phyloP scores from a whole-genome alignment of 148 eudicot species.

The Nyssa sinensis region DNA sequence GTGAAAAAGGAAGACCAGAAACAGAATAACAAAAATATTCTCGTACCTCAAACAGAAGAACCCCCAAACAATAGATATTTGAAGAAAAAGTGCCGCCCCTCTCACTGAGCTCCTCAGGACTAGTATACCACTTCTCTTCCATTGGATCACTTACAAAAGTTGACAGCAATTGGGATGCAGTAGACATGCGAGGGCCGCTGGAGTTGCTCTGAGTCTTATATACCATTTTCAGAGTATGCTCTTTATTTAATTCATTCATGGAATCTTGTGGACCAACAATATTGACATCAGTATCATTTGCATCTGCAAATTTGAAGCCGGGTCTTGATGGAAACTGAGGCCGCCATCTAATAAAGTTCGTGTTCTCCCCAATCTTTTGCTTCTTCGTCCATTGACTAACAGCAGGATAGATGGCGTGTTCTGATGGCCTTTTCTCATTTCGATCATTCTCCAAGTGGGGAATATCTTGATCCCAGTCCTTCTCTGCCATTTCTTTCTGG shows the following conservation, averaged over 20 bases:
- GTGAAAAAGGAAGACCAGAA: background rate
- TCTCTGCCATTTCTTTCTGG: conserved; percentile 27
- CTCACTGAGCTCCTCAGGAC: conserved; percentile 70
- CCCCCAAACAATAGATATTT: conserved; percentile 78
- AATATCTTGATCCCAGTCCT: conserved; percentile 27
- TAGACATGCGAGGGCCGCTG: conserved; percentile 19
- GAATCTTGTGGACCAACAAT: conserved; percentile 30
- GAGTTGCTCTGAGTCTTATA: conserved; percentile 32
- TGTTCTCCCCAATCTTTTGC: conserved; percentile 49
- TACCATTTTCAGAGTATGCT: conserved; percentile 20
- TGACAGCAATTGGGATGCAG: conserved; percentile 25
- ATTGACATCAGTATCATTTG: conserved; percentile 23
- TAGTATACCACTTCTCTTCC: conserved; percentile 86
- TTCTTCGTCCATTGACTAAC: conserved; percentile 43
- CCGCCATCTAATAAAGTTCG: conserved; percentile 35
- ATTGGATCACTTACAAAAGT: conserved; percentile 33
- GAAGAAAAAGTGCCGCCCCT: conserved; percentile 59
- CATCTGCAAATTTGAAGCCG: conserved; percentile 29
- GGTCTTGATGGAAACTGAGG: conserved; percentile 42
- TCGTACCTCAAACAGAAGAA: conserved; percentile 91
- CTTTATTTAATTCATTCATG: conserved; percentile 19
- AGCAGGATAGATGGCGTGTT: conserved; percentile 28
- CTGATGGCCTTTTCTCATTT: conserved; percentile 52
- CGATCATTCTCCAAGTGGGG: conserved; percentile 21
- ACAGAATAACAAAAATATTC: background rate